Evolutionary conservation across 139 green algal genomes (phyloP).

Genomic region (Pseudopediastrum boryanum): DNA sequence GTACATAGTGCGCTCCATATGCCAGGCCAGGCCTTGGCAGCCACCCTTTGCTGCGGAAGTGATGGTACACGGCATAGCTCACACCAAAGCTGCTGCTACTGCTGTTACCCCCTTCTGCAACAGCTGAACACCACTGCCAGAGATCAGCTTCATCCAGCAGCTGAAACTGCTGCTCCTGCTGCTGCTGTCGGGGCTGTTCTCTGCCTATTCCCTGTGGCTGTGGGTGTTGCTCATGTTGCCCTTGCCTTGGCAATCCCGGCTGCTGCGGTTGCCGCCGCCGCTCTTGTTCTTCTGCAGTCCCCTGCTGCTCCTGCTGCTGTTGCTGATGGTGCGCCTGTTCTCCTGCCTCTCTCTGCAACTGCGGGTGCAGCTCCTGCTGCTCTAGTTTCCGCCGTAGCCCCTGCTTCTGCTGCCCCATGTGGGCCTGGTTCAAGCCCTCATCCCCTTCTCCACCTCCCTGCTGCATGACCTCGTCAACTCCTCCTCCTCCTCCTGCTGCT

Average conservation of each 20-base stretch:
- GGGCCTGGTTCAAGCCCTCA: neutral
- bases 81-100: conserved; percentile 37
- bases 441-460: no score
- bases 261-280: no score
- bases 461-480: no score
- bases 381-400: neutral
- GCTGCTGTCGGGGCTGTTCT: neutral
- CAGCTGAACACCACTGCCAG: conserved; percentile 21
- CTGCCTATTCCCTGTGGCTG: neutral
- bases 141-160: conserved; percentile 17
- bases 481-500: neutral
- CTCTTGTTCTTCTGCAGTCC: neutral
- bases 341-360: neutral
- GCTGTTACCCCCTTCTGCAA: neutral
- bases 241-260: no score
- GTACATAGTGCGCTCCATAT: conserved; percentile 66
- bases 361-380: neutral
- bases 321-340: conserved; percentile 9
- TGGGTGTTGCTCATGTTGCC: no score
- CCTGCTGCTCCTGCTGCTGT: conserved; percentile 23
- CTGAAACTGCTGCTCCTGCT: neutral
- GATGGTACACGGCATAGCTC: conserved; percentile 60
- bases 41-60: conserved; percentile 68
- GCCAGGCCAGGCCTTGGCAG: conserved; percentile 57
- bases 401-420: conserved; percentile 5